Base-by-base conservation (phyloP, 148 eudicot genomes). In the Fagopyrum esculentum region DNA sequence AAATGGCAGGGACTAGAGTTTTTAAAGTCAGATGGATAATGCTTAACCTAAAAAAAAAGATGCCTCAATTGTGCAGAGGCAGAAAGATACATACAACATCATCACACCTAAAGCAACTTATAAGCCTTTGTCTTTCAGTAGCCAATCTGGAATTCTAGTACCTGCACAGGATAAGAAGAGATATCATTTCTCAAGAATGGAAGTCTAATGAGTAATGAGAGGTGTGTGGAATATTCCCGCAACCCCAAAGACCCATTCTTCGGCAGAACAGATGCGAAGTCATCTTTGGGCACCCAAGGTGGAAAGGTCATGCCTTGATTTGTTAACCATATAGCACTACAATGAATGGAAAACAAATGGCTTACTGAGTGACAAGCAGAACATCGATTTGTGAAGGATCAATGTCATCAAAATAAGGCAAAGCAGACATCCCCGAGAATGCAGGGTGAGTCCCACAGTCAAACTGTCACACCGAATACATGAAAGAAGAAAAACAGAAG, bases 391-490 rank as follows among this genome's bases (percentile, higher is more conserved):
- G 78, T 3, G 91, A 90, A 81, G 98, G 96, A 81, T 94, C 98
- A 75, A 94, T 91, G 75, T 94, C 98, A 76, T 94, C 98, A 55
- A 94, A 94, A 83, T 94, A 94, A 0, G 98, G 98, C 86, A 94
- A 81, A 48, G 97, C 97, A 69, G 98, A 86, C 93, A 94, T 91
- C 29, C 98, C 98, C 51, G 98, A 89, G 82, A 81, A 94, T 17
- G 84, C 98, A 16, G 97, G 98, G 79, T 94, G 97, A 85, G 91
- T 94, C 45, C 98, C 98, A 81, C 98, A 94, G 69, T 91, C 98
- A 82, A 94, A 94, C 98, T 91, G 84, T 50, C 60, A 61, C 9
- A 17, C 26, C 3, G 59, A 8, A 19, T 60, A 45, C 16, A 79
- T 26, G 35, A 71, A 26, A 9, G 51, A 40, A 71, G 9, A 26